Conservation (phyloP, 2,329 filamentous ascomycete genomes). For the Botrytis tulipae region DNA sequence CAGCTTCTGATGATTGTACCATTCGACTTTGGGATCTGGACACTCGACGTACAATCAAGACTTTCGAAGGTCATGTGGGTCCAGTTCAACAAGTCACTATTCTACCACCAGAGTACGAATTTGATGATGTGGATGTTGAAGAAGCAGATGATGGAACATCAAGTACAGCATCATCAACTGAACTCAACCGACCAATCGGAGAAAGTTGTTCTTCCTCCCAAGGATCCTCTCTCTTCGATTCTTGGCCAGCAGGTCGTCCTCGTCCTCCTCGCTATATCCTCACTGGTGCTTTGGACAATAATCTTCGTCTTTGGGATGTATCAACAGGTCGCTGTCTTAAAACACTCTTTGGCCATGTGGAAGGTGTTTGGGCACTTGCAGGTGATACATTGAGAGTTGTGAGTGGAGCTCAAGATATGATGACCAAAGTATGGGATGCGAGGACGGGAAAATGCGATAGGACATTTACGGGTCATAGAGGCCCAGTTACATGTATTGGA, state of each 20-base stretch:
- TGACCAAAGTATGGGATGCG: slow-evolving; percentile 96
- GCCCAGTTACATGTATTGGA: slow-evolving; percentile 89
- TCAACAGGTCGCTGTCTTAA: slow-evolving; percentile 77
- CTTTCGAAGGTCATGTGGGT: slow-evolving; percentile 85
- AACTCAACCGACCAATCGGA: slow-evolving; percentile 9
- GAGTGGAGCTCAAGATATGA: slow-evolving; percentile 86
- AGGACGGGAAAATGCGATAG: slow-evolving; percentile 86
- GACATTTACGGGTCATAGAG: slow-evolving; percentile 86
- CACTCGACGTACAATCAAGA: slow-evolving; percentile 71
- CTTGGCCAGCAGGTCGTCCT: slow-evolving; percentile 66
- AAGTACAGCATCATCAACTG: slow-evolving; percentile 27
- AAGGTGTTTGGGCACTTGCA: slow-evolving; percentile 91
- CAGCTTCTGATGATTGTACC: slow-evolving; percentile 89
- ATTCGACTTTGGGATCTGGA: slow-evolving; percentile 93
- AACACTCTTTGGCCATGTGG: slow-evolving; percentile 94
- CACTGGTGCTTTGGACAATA: slow-evolving; percentile 86
- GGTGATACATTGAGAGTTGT: slow-evolving; percentile 87
- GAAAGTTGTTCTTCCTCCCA: slow-evolving; percentile 16
- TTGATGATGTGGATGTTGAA: slow-evolving; percentile 66
- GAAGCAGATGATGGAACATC: slow-evolving; percentile 54
- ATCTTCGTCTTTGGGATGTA: slow-evolving; percentile 90
- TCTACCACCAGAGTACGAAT: slow-evolving; percentile 83
- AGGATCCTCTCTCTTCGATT: slow-evolving; percentile 34
- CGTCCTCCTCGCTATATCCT: slow-evolving; percentile 88
- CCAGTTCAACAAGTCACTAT: slow-evolving; percentile 90